Conservation (phyloP, 2,329 filamentous ascomycete genomes). For the Tolypocladium endophyticum region DNA sequence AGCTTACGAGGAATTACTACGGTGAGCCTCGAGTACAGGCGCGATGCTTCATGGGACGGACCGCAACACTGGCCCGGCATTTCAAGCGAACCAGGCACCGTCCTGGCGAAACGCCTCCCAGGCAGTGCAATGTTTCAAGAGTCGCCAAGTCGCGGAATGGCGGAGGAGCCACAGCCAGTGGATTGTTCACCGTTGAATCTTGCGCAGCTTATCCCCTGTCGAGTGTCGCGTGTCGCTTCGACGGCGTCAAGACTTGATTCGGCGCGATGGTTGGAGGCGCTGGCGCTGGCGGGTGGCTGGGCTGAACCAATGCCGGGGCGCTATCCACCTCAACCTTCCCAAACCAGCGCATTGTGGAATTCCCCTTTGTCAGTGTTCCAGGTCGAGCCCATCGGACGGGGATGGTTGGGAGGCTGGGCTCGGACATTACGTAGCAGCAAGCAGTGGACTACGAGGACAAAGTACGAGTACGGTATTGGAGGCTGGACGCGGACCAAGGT, state of each 20-base stretch:
- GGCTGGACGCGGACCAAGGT: neutral
- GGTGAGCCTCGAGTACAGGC: neutral
- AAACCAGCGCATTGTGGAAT: neutral
- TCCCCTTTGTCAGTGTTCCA: neutral
- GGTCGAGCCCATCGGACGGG: neutral
- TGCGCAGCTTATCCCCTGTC: neutral
- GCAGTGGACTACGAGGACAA: neutral
- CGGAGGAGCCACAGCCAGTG: neutral
- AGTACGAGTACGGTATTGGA: neutral
- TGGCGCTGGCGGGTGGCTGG: neutral
- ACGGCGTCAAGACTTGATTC: neutral
- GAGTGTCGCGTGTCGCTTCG: neutral
- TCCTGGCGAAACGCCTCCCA: neutral
- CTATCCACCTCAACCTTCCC: neutral
- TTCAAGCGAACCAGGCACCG: neutral
- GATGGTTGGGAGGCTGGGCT: neutral
- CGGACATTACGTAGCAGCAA: neutral
- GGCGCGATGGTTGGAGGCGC: neutral
- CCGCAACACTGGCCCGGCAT: no score
- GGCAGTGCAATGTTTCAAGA: neutral
- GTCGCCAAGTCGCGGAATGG: neutral
- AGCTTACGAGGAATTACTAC: neutral
- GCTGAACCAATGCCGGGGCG: neutral
- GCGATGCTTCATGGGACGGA: neutral
- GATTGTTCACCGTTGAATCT: neutral